Base-by-base conservation (phyloP, 345 rosid species). In the Salix suchowensis region DNA sequence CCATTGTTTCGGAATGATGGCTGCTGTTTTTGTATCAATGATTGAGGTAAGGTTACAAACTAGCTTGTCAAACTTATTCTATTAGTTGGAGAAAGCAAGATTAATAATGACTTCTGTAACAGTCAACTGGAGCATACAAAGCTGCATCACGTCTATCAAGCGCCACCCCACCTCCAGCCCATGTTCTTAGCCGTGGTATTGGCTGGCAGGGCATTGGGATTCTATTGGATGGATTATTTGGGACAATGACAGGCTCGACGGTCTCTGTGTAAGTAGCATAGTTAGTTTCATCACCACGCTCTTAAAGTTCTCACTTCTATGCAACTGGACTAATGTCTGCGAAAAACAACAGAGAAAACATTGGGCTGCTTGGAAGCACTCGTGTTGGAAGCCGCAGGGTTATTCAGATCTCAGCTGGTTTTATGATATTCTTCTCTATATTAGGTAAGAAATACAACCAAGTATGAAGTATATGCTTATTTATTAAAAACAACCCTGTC, bases 171-270 rank as follows among this genome's bases (percentile, higher is more conserved):
- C 99, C 99, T 83, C 99, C 98, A 8, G 94, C 99, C 78, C 97
- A 92, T 81, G 91, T 96, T 50, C 98, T 96, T 81, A 96, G 99
- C 85, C 99, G 99, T 3, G 99, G 98, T 34, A 96, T 96, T 40
- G 99, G 99, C 36, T 96, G 99, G 99, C 99, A 96, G 86, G 99
- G 98, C 72, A 88, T 96, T 76, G 99, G 98, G 8, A 96, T 96
- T 70, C 91, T 96, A 74, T 83, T 96, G 58, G 79, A 74, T 55
- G 99, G 99, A 52, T 87, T 96, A 79, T 96, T 93, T 65, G 99
- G 99, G 79, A 92, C 98, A 1, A 46, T 96, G 78, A 85, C 86
- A 0, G 99, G 98, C 65, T 91, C 92, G 62, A 82, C 94, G 0
- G 97, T 96, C 74, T 94, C 97, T 50, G 85, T 90, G 98, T 96